Conservation (phyloP, 495 filamentous ascomycete species). For the Penicillium cinerascens region DNA sequence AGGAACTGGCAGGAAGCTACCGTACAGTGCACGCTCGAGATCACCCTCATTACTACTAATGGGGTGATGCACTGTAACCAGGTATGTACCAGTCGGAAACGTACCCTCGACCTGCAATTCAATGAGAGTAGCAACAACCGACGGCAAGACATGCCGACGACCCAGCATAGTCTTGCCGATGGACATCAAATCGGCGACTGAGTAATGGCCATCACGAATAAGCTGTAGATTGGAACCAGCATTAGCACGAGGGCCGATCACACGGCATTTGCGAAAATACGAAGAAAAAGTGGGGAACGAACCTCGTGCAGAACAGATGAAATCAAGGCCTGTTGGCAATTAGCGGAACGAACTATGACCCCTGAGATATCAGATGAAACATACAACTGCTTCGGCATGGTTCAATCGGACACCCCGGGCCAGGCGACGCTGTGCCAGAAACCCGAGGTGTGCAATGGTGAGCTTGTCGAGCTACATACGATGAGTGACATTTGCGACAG, state of each 20-base stretch:
- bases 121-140: constrained; percentile 68
- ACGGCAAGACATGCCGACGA: constrained; percentile 86
- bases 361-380: constrained; percentile 21
- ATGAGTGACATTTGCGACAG: neutral
- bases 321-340: constrained; percentile 68
- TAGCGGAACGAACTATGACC: neutral
- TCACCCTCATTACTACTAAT: constrained; percentile 86
- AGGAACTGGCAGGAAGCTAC: constrained; percentile 86
- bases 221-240: constrained; percentile 44
- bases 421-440: constrained; percentile 83
- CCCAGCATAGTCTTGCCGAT: constrained; percentile 90
- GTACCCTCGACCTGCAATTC: constrained; percentile 95
- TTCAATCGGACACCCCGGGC: constrained; percentile 88
- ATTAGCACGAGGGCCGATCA: neutral
- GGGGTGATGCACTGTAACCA: constrained; percentile 92
- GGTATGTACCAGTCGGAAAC: constrained; percentile 84
- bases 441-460: constrained; percentile 82
- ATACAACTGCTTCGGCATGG: constrained; percentile 83
- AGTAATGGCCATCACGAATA: constrained; percentile 94
- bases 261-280: neutral
- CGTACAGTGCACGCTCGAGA: constrained; percentile 81
- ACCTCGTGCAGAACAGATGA: constrained; percentile 88
- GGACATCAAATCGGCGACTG: constrained; percentile 88
- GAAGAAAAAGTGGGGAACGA: constrained; percentile 12
- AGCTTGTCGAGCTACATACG: constrained; percentile 85